Conservation (phyloP, 2,329 filamentous ascomycete genomes). For the Conoideocrella luteorostrata region DNA sequence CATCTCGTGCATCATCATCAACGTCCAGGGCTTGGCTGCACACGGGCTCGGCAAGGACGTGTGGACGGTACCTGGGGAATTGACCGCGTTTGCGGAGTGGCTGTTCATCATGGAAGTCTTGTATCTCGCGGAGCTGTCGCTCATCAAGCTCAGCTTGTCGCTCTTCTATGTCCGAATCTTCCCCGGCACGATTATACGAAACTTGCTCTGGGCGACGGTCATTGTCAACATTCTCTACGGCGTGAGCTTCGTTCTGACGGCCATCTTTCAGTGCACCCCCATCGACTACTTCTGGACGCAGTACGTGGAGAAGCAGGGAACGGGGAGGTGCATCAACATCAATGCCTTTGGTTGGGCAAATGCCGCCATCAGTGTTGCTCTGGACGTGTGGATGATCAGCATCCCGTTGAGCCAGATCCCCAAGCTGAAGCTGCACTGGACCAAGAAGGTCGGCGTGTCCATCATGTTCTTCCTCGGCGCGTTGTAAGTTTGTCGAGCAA, state of each 20-base stretch:
- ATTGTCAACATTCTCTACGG: background rate
- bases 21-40: background rate
- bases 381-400: conserved; percentile 5
- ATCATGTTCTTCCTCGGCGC: conserved; percentile 7
- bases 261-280: conserved; percentile 1
- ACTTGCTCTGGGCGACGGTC: conserved; percentile 1
- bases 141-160: conserved; percentile 4
- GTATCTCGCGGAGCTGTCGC: background rate
- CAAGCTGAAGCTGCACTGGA: conserved; percentile 5
- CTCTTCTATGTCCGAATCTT: conserved; percentile 4
- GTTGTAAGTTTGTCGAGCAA: background rate
- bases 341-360: conserved; percentile 5
- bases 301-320: conserved; percentile 1
- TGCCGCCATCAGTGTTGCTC: conserved; percentile 4
- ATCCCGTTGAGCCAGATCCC: conserved; percentile 4
- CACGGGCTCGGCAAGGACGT: conserved; percentile 2
- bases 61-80: background rate
- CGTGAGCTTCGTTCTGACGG: background rate
- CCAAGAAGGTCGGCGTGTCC: conserved; percentile 1
- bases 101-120: conserved; percentile 4
- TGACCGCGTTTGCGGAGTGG: conserved; percentile 1
- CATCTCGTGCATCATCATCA: conserved; percentile 3
- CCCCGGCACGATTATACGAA: background rate
- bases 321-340: conserved; percentile 2
- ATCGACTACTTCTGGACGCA: conserved; percentile 2